phyloP scores from a whole-genome alignment of 2,329 filamentous ascomycete species.

The Dactylellina parvicollis region DNA sequence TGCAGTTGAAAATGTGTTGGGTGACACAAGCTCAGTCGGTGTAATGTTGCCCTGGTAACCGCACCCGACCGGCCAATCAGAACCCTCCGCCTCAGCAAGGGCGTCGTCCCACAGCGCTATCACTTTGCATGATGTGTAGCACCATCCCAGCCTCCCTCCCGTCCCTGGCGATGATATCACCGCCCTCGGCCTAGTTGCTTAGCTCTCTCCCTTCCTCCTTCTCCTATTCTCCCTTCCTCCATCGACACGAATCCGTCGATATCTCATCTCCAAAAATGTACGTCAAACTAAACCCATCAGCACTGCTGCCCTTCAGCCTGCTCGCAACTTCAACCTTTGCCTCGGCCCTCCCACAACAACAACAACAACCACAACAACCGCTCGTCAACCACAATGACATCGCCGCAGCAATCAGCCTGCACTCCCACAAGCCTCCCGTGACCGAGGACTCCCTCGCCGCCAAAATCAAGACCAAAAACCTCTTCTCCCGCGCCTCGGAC shows the following conservation, averaged over 20 bases:
- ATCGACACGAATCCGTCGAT: neutral
- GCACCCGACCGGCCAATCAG: neutral
- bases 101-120: too few relatives aligned
- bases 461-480: conserved; percentile 67
- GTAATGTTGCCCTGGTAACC: conserved; percentile 36
- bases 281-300: conserved; percentile 33
- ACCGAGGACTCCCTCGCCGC: conserved; percentile 18
- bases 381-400: conserved; percentile 7
- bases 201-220: conserved; percentile 8
- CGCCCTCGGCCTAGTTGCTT: conserved; percentile 1
- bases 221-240: conserved; percentile 7
- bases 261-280: conserved; percentile 24
- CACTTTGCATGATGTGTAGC: neutral
- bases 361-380: conserved; percentile 14
- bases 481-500: conserved; percentile 70
- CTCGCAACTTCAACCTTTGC: conserved; percentile 22
- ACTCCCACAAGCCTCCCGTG: conserved; percentile 38
- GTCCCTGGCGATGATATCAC: conserved; percentile 21
- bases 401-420: conserved; percentile 10
- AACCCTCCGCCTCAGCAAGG: conserved; percentile 12
- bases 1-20: conserved; percentile 8
- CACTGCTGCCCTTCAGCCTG: conserved; percentile 24
- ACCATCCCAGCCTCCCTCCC: conserved; percentile 17
- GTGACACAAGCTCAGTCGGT: conserved; percentile 25
- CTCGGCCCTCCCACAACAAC: conserved; percentile 2